phyloP scores from a whole-genome alignment of 371 early-diverging fungal genomes.

The Coemansia sp. region DNA sequence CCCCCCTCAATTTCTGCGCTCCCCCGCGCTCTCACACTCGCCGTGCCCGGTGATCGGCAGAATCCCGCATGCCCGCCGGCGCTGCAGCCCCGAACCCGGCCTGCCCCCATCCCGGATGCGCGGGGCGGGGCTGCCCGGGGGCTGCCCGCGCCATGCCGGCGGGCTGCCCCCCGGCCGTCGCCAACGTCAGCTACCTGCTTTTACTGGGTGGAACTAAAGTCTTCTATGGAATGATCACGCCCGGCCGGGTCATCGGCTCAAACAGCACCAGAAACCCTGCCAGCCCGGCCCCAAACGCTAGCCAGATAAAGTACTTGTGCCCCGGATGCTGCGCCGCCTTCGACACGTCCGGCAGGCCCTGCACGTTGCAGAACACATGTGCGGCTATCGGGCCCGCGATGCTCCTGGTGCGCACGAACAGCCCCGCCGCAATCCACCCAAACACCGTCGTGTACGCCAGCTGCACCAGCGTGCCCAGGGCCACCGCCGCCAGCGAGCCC shows the following conservation, averaged over 20 bases:
- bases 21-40: too few species aligned
- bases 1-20: too few species aligned
- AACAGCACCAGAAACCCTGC: slow-evolving; percentile 22
- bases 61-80: too few species aligned
- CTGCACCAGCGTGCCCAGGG: slow-evolving; percentile 47
- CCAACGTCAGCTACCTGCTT: too few species aligned
- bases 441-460: slow-evolving; percentile 59
- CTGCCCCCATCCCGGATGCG: too few species aligned
- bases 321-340: neutral
- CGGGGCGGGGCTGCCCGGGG: too few species aligned
- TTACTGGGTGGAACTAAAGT: too few species aligned
- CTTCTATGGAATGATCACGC: slow-evolving; percentile 18
- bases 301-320: slow-evolving; percentile 20
- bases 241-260: slow-evolving; percentile 45
- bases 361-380: slow-evolving; percentile 59
- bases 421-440: slow-evolving; percentile 57
- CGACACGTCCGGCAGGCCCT: slow-evolving; percentile 54
- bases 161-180: too few species aligned
- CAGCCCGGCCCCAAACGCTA: slow-evolving; percentile 23
- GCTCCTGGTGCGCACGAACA: slow-evolving; percentile 53
- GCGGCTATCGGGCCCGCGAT: slow-evolving; percentile 48
- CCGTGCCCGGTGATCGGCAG: too few species aligned
- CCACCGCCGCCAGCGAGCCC: neutral
- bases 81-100: too few species aligned
- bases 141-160: too few species aligned